Conservation (phyloP, 805 yeast species). For the Hanseniaspora vineae region DNA sequence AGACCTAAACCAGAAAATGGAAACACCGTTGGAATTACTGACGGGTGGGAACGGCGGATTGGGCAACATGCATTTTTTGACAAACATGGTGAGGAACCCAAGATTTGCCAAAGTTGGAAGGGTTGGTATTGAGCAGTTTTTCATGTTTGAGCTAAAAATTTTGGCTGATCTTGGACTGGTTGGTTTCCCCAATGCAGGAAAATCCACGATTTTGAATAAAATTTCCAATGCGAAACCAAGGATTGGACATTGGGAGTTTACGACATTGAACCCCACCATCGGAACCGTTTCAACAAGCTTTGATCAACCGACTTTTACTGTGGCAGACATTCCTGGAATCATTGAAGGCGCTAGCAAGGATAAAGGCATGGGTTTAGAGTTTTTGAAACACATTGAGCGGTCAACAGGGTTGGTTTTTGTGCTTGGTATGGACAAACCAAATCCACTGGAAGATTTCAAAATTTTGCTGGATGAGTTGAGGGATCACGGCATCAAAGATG, state of each 20-base stretch:
- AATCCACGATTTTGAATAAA: conserved; percentile 75
- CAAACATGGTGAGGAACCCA: conserved; percentile 77
- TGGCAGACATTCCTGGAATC: conserved; percentile 96
- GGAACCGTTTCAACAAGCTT: conserved; percentile 70
- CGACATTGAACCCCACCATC: conserved; percentile 82
- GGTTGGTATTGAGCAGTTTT: conserved; percentile 46
- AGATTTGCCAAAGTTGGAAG: conserved; percentile 78
- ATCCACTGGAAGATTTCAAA: conserved; percentile 57
- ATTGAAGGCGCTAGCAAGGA: conserved; percentile 77
- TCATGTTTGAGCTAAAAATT: conserved; percentile 72
- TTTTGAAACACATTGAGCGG: conserved; percentile 83
- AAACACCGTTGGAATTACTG: conserved; percentile 53
- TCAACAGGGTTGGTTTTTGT: conserved; percentile 86
- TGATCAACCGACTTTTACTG: conserved; percentile 60
- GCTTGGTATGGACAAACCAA: conserved; percentile 51
- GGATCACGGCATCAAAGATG: conserved; percentile 46
- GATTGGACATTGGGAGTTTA: conserved; percentile 95
- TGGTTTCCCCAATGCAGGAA: conserved; percentile 95
- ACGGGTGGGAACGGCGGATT: conserved; percentile 90
- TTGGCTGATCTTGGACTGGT: conserved; percentile 90
- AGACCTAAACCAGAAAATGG: conserved; percentile 51
- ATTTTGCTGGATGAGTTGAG: conserved; percentile 52
- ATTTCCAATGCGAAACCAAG: conserved; percentile 82
- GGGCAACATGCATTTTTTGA: conserved; percentile 92
- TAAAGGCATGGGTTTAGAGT: conserved; percentile 88